Percentiles rank a stretch among this genome's conserved stretches.
These are phyloP conservation scores for Panicum hallii DNA, from an alignment of 202 grass and related monocot species.

Conservation along the genomic window DNA sequence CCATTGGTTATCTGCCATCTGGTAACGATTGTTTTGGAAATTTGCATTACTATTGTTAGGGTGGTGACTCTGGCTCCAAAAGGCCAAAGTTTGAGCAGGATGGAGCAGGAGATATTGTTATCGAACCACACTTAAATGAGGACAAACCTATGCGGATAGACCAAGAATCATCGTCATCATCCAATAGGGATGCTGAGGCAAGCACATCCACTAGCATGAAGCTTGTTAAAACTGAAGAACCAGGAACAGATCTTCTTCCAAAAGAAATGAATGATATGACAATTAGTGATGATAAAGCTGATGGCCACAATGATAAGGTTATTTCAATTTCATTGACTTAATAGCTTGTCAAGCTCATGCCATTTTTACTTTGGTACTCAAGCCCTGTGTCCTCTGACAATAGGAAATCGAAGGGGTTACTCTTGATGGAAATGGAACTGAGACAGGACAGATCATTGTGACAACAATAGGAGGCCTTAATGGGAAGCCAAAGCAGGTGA, in stretches of 20 bases:
- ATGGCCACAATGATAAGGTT: constrained; percentile 79
- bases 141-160: constrained; percentile 56
- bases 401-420: constrained; percentile 67
- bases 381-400: constrained; percentile 39
- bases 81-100: constrained; percentile 91
- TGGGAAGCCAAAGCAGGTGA: constrained; percentile 95
- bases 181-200: constrained; percentile 68
- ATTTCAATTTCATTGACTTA: constrained; percentile 17
- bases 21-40: constrained; percentile 12
- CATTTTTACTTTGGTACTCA: constrained; percentile 44
- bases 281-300: constrained; percentile 83
- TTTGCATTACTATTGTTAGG: constrained; percentile 51
- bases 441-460: constrained; percentile 86
- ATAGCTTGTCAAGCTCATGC: constrained; percentile 11
- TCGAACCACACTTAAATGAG: constrained; percentile 59
- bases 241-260: constrained; percentile 75
- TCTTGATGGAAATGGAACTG: constrained; percentile 77
- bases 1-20: neutral
- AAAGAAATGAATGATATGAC: constrained; percentile 93
- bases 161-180: constrained; percentile 46
- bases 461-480: constrained; percentile 89
- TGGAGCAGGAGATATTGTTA: constrained; percentile 62
- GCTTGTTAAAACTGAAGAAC: constrained; percentile 62
- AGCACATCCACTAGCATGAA: constrained; percentile 71
- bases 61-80: constrained; percentile 78